These are phyloP conservation scores for Xylaria arbuscula DNA, from an alignment of 2,329 filamentous ascomycete species.

Conservation along the genomic window DNA sequence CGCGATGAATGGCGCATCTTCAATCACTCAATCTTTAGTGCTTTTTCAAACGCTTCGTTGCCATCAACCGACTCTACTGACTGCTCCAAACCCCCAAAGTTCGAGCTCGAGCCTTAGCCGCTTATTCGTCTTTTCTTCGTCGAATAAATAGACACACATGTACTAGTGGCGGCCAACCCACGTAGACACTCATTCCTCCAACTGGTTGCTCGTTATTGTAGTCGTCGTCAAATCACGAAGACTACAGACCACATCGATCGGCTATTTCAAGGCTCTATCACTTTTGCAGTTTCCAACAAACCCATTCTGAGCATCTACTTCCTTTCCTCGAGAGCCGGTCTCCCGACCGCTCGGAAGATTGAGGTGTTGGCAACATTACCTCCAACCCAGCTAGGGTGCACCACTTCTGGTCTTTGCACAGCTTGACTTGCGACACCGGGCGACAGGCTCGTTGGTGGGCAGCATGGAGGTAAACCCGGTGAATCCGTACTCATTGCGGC, in stretches of 20 bases:
- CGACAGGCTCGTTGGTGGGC: slow-evolving; percentile 14
- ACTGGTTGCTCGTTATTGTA: not conserved
- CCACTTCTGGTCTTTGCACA: not conserved
- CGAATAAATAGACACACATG: not conserved
- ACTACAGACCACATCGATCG: not conserved
- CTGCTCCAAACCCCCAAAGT: not conserved
- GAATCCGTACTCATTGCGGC: slow-evolving; percentile 61
- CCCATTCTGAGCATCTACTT: not conserved
- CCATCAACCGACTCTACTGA: not conserved
- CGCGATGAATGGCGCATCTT: slow-evolving; percentile 20
- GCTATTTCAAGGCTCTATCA: not conserved
- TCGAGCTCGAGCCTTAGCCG: not conserved
- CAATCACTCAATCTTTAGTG: slow-evolving; percentile 12
- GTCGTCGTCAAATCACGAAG: not conserved
- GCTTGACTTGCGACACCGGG: not conserved
- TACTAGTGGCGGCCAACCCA: not conserved
- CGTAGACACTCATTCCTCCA: not conserved
- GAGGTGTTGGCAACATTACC: slow-evolving; percentile 4
- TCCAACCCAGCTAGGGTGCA: not conserved
- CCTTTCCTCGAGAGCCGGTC: not conserved
- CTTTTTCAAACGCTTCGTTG: not conserved
- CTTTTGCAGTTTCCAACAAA: not conserved
- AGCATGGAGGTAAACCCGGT: slow-evolving; percentile 56
- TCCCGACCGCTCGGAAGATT: not conserved
- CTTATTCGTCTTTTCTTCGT: not conserved